Base-by-base conservation (phyloP, 23 red algal genomes). In the Gracilariopsis chorda region DNA sequence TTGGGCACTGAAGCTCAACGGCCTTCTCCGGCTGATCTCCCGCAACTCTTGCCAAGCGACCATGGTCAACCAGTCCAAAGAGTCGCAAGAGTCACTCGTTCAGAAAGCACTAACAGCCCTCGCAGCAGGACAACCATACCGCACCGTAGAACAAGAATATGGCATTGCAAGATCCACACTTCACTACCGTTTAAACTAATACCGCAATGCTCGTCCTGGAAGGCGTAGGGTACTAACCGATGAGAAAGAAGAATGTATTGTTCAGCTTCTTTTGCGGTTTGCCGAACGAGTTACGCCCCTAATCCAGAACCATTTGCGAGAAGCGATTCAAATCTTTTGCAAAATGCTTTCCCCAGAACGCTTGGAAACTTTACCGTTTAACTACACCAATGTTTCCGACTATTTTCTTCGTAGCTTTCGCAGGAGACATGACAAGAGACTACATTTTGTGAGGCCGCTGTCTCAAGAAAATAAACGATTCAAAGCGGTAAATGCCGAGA, bases 391-490 rank as follows among this genome's bases (percentile, higher is more conserved):
- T n/a, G n/a, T n/a, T n/a, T n/a, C n/a, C n/a, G 59, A 64, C 36
- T 64, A 64, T 34, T 47, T 67, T 69, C 47, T 51, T 17, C 34
- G 61, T 9, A 42, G 33, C 45, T 69, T 86, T 65, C 81, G 40
- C 13, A 65, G 55, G 13, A 55, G 61, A 36, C 33, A 86, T 28
- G 25, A 17, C 3, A 36, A 14, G 2, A 19, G 28, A 42, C 46
- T 69, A 34, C 37, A 68, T 11, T 86, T 65, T 14, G 34, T 48
- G 10, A 40, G 36, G 36, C 61, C 81, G 33, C 58, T 49, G 33
- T 52, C 36, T 9, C 81, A 86, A 36, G 61, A 86, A 53, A 70
- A 17, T n/a, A 70, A 69, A 36, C 39, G 58, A 7, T 86, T 69
- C 7, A 36, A 64, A 17, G 56, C 81, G 4, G 56, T 65, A 19